A percentile compares a stretch with the other conserved stretches of the same genome.
phyloP scores from a whole-genome alignment of 129 eudicot species.

The Escallonia rubra region DNA sequence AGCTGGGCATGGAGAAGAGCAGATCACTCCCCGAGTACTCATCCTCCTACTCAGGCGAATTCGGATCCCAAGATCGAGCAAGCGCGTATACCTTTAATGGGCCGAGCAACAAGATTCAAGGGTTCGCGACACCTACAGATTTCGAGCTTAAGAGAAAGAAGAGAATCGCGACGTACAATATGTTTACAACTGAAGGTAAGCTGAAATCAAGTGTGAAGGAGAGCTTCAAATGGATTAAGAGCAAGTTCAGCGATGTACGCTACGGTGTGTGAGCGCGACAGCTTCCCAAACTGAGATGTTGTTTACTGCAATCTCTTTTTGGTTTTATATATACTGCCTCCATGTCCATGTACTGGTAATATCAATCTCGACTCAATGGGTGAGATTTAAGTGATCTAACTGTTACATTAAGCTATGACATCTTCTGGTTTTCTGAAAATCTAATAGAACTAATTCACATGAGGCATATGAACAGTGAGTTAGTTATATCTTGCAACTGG shows the following conservation, averaged over 20 bases:
- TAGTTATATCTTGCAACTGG: too few relatives aligned
- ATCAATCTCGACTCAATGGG: too few relatives aligned
- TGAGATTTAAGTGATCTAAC: too few relatives aligned
- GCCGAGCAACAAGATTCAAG: constrained; percentile 28
- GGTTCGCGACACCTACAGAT: constrained; percentile 29
- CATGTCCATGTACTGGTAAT: too few relatives aligned
- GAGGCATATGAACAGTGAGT: too few relatives aligned
- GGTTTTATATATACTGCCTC: too few relatives aligned
- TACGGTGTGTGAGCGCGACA: constrained; percentile 20
- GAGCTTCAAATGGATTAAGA: constrained; percentile 80
- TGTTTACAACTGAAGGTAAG: constrained; percentile 63
- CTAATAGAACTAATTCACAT: too few relatives aligned
- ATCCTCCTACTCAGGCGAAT: constrained; percentile 34
- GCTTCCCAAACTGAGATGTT: too few relatives aligned
- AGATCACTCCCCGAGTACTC: constrained; percentile 61
- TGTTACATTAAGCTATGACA: too few relatives aligned
- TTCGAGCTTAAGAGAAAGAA: constrained; percentile 72
- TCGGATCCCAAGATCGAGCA: constrained; percentile 20
- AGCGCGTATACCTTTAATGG: constrained; percentile 59
- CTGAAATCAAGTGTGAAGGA: constrained; percentile 54
- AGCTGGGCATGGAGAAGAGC: constrained; percentile 58
- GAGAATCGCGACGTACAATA: constrained; percentile 72
- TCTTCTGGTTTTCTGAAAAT: too few relatives aligned
- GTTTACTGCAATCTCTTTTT: too few relatives aligned
- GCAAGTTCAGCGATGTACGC: constrained; percentile 50